Percentiles rank a stretch among this genome's conserved stretches.
These are phyloP conservation scores for Candida methanosorbosa DNA, from an alignment of 805 yeast species.

Conservation along the genomic window DNA sequence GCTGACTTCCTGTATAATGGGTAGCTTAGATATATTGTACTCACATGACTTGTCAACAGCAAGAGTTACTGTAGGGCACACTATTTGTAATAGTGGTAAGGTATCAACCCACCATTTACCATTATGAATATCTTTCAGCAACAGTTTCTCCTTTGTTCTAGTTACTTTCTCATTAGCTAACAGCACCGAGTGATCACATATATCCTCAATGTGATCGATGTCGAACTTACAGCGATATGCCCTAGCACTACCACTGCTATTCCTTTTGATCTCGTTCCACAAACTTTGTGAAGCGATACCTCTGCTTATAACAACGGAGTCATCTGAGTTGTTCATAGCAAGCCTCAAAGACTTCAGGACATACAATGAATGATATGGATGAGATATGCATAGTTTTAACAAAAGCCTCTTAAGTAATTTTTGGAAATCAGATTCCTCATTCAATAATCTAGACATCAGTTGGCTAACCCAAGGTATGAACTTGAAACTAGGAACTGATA, in stretches of 20 bases:
- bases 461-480: conserved; percentile 81
- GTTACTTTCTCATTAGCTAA: conserved; percentile 40
- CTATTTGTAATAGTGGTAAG: conserved; percentile 39
- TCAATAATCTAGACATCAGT: conserved; percentile 58
- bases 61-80: conserved; percentile 57
- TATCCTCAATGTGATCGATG: conserved; percentile 31
- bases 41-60: conserved; percentile 32
- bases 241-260: too few species aligned
- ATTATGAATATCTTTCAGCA: conserved; percentile 26
- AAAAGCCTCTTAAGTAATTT: conserved; percentile 29
- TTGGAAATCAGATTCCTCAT: conserved; percentile 47
- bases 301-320: conserved; percentile 32
- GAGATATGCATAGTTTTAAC: conserved; percentile 35
- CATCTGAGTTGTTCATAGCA: conserved; percentile 23
- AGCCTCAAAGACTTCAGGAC: conserved; percentile 47
- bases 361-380: conserved; percentile 71
- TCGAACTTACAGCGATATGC: too few species aligned
- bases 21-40: conserved; percentile 23
- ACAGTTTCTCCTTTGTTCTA: conserved; percentile 22
- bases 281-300: conserved; percentile 44
- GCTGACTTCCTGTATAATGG: conserved; percentile 34
- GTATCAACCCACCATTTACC: conserved; percentile 52
- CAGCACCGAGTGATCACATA: conserved; percentile 42
- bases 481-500: conserved; percentile 44
- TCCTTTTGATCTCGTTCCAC: conserved; percentile 28